Base-by-base conservation (phyloP, 148 eudicot species). In the Rheum nobile region DNA sequence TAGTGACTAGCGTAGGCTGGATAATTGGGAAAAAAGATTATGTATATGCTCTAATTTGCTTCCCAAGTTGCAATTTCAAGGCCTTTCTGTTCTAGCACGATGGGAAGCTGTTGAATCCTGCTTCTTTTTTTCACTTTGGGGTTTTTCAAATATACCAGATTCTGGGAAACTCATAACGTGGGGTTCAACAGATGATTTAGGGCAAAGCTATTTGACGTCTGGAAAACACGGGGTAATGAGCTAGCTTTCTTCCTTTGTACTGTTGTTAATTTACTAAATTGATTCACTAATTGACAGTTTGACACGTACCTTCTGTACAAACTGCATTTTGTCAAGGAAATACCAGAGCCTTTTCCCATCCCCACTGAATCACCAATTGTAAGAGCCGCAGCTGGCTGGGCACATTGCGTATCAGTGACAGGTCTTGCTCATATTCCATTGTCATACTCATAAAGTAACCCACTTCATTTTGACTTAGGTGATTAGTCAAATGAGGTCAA, bases 171-270 rank as follows among this genome's bases (percentile, higher is more conserved):
- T 91, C 38, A 87, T 94, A 71, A 94, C 98, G 32, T 94, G 98
- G 98, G 98, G 98, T 74, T 94, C 98, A 46, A 85, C 97, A 19
- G 97, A 91, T 87, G 98, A 94, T 85, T 83, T 86, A 77, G 98
- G 97, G 77, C 98, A 88, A 74, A 89, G 97, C 84, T 94, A 94
- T 78, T 85, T 91, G 77, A 87, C 98, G 44, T 84, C 96, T 11
- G 98, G 98, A 65, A 94, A 89, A 77, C 98, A 94, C 77, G 96
- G 93, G 97, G 98, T 94, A 94, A 50, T 50, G 21, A 50, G 21
- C 19, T 80, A 77, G 34, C n/a, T 14, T 24, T 29, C 4, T 12
- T 59, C n/a, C 7, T 21, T 1, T 1, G 0, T 50, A n/a, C 4
- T n/a, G 24, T 19, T 22, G 24, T 16, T 19, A 21, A 50, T 50